These are phyloP conservation scores for Xylariomycetidae sp. DNA, from an alignment of 2,329 filamentous ascomycete species.

Conservation along the genomic window DNA sequence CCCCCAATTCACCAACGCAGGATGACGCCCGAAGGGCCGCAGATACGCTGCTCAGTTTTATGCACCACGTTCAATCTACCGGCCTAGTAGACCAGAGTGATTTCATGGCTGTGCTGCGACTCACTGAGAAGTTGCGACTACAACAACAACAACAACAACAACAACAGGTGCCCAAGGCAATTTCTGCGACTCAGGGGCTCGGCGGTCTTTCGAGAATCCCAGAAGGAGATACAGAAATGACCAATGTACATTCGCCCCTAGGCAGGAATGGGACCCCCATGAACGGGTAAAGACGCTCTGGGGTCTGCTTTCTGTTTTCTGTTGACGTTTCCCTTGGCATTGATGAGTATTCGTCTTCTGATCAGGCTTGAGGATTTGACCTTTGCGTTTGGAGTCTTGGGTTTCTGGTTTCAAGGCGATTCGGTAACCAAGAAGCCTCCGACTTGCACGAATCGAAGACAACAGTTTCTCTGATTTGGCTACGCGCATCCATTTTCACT, in stretches of 20 bases:
- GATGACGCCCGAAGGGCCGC: conserved; percentile 82
- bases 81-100: conserved; percentile 74
- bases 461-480: too few relatives aligned
- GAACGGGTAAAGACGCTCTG: conserved; percentile 22
- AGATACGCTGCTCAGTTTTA: conserved; percentile 76
- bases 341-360: too few relatives aligned
- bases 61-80: conserved; percentile 62
- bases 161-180: neutral
- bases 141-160: conserved; percentile 41
- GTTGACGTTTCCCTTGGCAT: neutral
- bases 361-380: too few relatives aligned
- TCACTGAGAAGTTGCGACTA: conserved; percentile 81
- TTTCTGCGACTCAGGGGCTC: conserved; percentile 27
- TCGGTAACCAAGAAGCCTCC: too few relatives aligned
- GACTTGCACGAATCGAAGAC: too few relatives aligned
- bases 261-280: conserved; percentile 32
- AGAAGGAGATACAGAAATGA: conserved; percentile 51
- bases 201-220: conserved; percentile 52
- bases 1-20: conserved; percentile 66
- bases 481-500: too few relatives aligned
- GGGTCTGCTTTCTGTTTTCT: neutral
- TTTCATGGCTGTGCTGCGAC: conserved; percentile 69
- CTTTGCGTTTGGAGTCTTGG: too few relatives aligned
- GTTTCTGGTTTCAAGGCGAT: too few relatives aligned
- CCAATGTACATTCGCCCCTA: conserved; percentile 28